Base-by-base conservation (phyloP, 495 filamentous ascomycete species). In the Talaromyces liani region DNA sequence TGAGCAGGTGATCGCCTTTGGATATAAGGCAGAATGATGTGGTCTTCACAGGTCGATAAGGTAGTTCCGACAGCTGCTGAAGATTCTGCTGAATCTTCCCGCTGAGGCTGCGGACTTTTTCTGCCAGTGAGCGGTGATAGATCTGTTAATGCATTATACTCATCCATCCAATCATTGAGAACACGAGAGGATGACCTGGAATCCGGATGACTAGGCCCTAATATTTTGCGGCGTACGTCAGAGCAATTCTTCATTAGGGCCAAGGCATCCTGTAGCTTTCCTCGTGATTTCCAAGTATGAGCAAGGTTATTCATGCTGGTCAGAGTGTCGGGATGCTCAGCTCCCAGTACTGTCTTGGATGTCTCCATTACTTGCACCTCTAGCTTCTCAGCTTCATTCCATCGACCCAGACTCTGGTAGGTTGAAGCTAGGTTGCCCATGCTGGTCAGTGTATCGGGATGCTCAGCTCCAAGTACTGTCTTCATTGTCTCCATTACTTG, bases 191-290 rank as follows among this genome's bases (percentile, higher is more conserved):
- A 54, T 53, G 54, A 63, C 55, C 54, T 27, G 20, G 65, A 63
- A 49, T 41, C 14, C 27, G 55, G 61, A 29, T 66, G 61, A 33
- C 55, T 25, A 27, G 61, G 56, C 41, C 65, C 61, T 56, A 66
- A 55, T 60, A 8, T 24, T 63, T 57, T 45, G 27, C 27, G 12
- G 20, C 65, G 27, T 36, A 49, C 22, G 33, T 33, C 16, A 56
- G 55, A 61, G 57, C 55, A 66, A 20, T 64, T n/a, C 9, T 25
- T 51, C 55, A 63, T 66, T 20, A 66, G 58, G 33, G 31, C 14
- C 4, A 27, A 4, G 25, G 25, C 25, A 27, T 27, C 25, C 25
- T 27, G 25, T 27, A 27, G 25, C 25, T 27, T 27, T 27, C 25
- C 25, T 27, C 4, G 25, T 4, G 25, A 27, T 27, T 27, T 27